These are phyloP conservation scores for Aureobasidium subglaciale DNA, from an alignment of 2,329 filamentous ascomycete genomes.

Conservation along the genomic window DNA sequence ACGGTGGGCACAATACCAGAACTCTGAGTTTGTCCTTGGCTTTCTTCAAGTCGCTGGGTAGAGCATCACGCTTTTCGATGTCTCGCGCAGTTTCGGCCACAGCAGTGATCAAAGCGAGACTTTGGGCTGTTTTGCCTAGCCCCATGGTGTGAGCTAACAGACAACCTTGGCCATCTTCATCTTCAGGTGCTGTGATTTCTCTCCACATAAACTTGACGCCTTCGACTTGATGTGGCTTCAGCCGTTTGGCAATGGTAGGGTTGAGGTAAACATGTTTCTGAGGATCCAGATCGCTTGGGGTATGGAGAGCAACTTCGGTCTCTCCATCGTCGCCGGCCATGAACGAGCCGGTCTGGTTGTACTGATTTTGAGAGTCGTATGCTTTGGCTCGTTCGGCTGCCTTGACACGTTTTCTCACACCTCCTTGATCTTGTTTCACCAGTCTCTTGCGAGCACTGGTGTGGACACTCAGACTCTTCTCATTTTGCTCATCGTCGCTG, in stretches of 20 bases:
- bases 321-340: neutral
- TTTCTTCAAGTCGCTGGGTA: slow-evolving; percentile 54
- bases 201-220: slow-evolving; percentile 88
- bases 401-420: slow-evolving; percentile 18
- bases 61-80: slow-evolving; percentile 55
- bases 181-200: slow-evolving; percentile 55
- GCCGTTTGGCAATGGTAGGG: slow-evolving; percentile 52
- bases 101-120: slow-evolving; percentile 70
- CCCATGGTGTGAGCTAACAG: slow-evolving; percentile 87
- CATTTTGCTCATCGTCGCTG: slow-evolving; percentile 17
- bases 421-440: slow-evolving; percentile 16
- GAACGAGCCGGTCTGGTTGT: slow-evolving; percentile 6
- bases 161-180: slow-evolving; percentile 60
- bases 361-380: neutral
- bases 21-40: slow-evolving; percentile 46
- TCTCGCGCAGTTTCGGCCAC: slow-evolving; percentile 60
- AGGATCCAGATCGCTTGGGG: neutral
- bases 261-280: slow-evolving; percentile 59
- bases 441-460: slow-evolving; percentile 18
- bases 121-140: slow-evolving; percentile 85
- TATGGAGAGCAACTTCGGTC: neutral
- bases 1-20: slow-evolving; percentile 68
- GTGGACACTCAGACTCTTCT: slow-evolving; percentile 17
- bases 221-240: slow-evolving; percentile 74
- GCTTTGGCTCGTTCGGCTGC: slow-evolving; percentile 8